Evolutionary conservation across 2,329 filamentous ascomycete genomes (phyloP), one percentile per base, ranked within the genome.

Genomic region (Cylindrodendrum hubeiense): DNA sequence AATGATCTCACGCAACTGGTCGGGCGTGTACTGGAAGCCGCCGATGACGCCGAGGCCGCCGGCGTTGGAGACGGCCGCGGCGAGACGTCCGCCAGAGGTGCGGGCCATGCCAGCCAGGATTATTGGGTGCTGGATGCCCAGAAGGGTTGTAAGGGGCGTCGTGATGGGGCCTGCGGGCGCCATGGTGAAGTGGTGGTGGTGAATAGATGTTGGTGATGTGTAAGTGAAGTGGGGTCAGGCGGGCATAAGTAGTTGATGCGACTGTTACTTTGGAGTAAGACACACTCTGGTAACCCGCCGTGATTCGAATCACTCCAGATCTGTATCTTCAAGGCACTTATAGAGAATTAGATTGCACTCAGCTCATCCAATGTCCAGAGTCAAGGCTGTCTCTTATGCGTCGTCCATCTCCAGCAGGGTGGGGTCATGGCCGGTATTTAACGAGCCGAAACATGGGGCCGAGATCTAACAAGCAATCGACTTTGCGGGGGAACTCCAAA

Each of bases 61-160:
- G 1, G 94, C 93, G 77, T 97, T 97, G 76, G 92, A 96, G 39
- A 97, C 93, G 6, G 94, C 93, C 3, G 94, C 94, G 8, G 93
- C 94, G 50, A 97, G 90, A 19, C 85, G 86, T 0, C 91, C 93
- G 65, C 91, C 91, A 0, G 93, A 95, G 10, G 93, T 93, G 67
- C 92, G 89, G 2, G 95, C 95, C 95, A 98, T 98, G 74, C 95
- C 95, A 34, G 95, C 95, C 21, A 98, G 92, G 71, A 98, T 84
- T 79, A 98, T 91, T 43, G 95, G 95, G 82, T 98, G 94, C 71
- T 91, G 85, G 80, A 98, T 97, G 24, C 89, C 88, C 56, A 98
- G 87, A 55, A 98, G 90, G 59, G 85, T 85, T 69, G 91, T 95
- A 39, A 97, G 87, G 2, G 93, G 93, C 12, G 94, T 97, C 63